Evolutionary conservation across 768 basidiomycete genomes (phyloP), one percentile per base, ranked within the genome.

Genomic region (Lentinula sp.): DNA sequence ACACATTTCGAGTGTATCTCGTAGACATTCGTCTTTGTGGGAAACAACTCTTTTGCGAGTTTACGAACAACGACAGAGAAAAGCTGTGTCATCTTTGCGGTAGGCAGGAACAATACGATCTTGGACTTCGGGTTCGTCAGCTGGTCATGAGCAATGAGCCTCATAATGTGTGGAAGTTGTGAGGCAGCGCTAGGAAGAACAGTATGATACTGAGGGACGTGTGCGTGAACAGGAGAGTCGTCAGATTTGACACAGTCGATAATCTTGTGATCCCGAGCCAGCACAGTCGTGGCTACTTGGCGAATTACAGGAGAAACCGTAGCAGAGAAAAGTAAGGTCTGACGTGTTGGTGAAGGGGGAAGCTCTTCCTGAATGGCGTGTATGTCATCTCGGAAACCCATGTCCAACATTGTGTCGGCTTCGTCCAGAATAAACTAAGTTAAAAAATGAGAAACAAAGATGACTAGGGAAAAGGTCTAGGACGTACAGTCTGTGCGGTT

Each of bases 261-360:
- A 72, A 86, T 91, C 46, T 71, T 69, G 71, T 93, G 85, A 61
- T 86, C 81, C 35, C 74, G 73, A 23, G 84, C 75, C 11, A 96
- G 74, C 21, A 83, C 78, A 18, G 77, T 72, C 3, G 79, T 75
- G 0, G 92, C 89, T 60, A 95, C 78, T 67, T 89, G 82, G 46
- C 83, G 84, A 63, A 97, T 88, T 3, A 80, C 79, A 3, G 71
- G 77, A 0, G 90, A 87, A 39, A 95, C 85, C 2, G 93, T 95
- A 23, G 95, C 94, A 13, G 91, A 93, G 74, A 96, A 95, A 60
- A 98, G 78, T 75, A 96, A 88, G 0, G 94, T 96, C 69, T 95
- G 94, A n/a, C 93, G 85, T 57, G 83, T 70, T 0, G 87, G 83
- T 1, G 74, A 66, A 18, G 76, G 74, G 7, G 89, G 87, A n/a